A percentile compares a stretch with the other conserved stretches of the same genome.
Conservation (phyloP, 2,329 filamentous ascomycete genomes). For the Cryphonectria nitschkei region DNA sequence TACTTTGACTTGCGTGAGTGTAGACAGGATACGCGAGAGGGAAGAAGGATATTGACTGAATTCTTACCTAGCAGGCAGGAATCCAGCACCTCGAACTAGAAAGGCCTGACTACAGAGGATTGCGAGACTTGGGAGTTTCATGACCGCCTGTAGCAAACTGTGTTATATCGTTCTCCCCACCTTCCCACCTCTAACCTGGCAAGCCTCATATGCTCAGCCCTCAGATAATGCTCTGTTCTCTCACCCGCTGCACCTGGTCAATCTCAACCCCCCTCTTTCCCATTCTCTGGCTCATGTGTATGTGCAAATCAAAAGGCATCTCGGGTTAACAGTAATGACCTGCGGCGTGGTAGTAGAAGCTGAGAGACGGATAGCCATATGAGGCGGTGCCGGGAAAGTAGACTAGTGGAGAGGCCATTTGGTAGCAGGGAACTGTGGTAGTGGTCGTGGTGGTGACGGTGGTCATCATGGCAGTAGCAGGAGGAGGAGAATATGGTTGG, state of each 20-base stretch:
- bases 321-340: background rate
- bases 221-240: constrained; percentile 6
- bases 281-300: background rate
- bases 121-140: background rate
- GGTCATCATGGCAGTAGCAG: background rate
- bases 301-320: background rate
- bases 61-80: background rate
- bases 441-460: background rate
- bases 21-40: too few relatives aligned
- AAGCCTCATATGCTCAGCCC: too few relatives aligned
- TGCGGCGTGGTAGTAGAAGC: constrained; percentile 20
- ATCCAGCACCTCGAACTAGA: background rate
- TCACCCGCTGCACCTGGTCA: background rate
- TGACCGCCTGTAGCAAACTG: too few relatives aligned
- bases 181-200: background rate
- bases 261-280: background rate
- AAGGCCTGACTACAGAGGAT: background rate
- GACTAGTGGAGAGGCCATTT: background rate
- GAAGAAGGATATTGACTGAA: background rate
- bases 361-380: background rate
- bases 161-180: background rate
- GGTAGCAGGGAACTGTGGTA: background rate
- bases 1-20: too few relatives aligned
- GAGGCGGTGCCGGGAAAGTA: background rate
- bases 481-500: background rate